phyloP scores from a whole-genome alignment of 202 grass and related monocot species.

The Zizania palustris region DNA sequence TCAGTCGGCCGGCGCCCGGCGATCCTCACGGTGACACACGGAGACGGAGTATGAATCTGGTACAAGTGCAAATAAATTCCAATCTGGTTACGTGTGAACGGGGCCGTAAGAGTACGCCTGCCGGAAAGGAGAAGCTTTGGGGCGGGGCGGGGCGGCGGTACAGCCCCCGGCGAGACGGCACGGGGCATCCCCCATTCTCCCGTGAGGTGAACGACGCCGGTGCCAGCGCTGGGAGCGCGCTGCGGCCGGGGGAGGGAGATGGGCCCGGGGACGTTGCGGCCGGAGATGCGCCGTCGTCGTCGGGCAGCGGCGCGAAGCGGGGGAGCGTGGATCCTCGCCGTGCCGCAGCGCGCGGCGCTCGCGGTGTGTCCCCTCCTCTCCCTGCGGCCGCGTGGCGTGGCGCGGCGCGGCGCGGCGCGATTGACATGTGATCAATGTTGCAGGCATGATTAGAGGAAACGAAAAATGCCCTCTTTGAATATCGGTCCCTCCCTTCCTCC shows the following conservation, averaged over 20 bases:
- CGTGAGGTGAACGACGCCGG: background rate
- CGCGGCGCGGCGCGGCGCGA: background rate
- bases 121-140: constrained; percentile 6
- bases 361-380: constrained; percentile 43
- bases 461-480: background rate
- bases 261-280: too few species aligned
- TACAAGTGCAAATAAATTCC: too few species aligned
- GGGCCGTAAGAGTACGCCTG: background rate
- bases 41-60: too few species aligned
- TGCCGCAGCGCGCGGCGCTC: constrained; percentile 68
- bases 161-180: background rate
- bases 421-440: background rate
- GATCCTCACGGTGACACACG: too few species aligned
- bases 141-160: background rate
- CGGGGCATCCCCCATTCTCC: background rate
- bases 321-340: constrained; percentile 86
- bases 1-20: background rate
- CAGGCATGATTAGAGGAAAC: background rate
- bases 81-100: too few species aligned
- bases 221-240: constrained; percentile 7
- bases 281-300: background rate
- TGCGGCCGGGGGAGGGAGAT: constrained; percentile 19
- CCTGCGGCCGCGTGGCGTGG: background rate
- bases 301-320: constrained; percentile 39
- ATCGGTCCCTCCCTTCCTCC: background rate